Evolutionary conservation across 2,329 filamentous ascomycete genomes (phyloP).

Genomic region (Cytospora chrysosperma): DNA sequence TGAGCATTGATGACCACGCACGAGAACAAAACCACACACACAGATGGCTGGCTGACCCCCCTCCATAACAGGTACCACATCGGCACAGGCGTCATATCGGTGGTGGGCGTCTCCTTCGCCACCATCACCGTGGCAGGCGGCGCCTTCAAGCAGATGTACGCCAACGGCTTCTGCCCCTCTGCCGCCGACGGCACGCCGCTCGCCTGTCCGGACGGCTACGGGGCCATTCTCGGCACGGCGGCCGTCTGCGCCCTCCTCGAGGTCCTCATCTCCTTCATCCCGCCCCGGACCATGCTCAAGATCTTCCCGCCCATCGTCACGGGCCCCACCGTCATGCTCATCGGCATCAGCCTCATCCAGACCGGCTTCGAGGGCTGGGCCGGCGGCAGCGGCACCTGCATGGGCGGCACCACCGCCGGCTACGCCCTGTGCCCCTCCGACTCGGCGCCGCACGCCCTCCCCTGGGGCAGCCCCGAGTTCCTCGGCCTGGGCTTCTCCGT

Average conservation of each 20-base stretch:
- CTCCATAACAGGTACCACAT: constrained; percentile 62
- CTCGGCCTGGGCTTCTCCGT: constrained; percentile 78
- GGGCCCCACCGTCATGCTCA: constrained; percentile 54
- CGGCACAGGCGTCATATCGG: constrained; percentile 77
- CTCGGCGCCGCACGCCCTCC: constrained; percentile 66
- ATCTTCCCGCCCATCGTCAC: constrained; percentile 71
- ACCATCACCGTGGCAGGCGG: constrained; percentile 73
- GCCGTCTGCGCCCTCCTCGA: constrained; percentile 67
- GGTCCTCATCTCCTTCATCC: constrained; percentile 72
- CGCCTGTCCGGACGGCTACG: constrained; percentile 75
- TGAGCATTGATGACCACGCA: no score
- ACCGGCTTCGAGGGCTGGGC: constrained; percentile 77
- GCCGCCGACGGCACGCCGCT: constrained; percentile 63
- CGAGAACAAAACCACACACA: background rate
- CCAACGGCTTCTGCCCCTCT: constrained; percentile 64
- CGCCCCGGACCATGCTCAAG: constrained; percentile 64
- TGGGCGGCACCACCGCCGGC: constrained; percentile 46
- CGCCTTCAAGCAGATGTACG: constrained; percentile 75
- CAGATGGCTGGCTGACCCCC: background rate
- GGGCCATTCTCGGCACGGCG: constrained; percentile 70
- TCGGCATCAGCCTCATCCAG: constrained; percentile 70
- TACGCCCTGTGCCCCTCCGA: constrained; percentile 67
- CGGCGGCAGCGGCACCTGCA: constrained; percentile 65
- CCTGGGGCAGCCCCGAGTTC: constrained; percentile 77
- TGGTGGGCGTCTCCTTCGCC: constrained; percentile 76